Percentiles rank a stretch among this genome's conserved stretches.
These are phyloP conservation scores for Galerina sulciceps DNA, from an alignment of 768 basidiomycete species.

Conservation along the genomic window DNA sequence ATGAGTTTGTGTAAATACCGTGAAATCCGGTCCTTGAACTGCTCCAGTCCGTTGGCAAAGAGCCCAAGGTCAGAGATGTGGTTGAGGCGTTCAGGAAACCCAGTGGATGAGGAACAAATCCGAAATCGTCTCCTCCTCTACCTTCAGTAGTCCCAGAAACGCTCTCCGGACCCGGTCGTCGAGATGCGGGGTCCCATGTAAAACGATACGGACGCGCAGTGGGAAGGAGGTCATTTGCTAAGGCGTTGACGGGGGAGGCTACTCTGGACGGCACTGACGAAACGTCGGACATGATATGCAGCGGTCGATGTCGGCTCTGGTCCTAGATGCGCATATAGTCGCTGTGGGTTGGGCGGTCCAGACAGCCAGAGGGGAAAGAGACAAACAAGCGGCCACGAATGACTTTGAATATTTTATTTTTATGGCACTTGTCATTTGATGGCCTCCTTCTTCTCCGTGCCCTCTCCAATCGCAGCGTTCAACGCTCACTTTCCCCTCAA, in stretches of 20 bases:
- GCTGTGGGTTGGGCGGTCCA: background rate
- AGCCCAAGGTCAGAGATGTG: conserved; percentile 47
- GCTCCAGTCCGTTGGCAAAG: conserved; percentile 73
- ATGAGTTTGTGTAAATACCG: conserved; percentile 49
- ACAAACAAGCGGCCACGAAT: conserved; percentile 5
- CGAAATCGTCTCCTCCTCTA: conserved; percentile 64
- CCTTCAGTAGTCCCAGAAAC: conserved; percentile 76
- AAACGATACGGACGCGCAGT: conserved; percentile 71
- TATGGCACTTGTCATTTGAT: conserved; percentile 19
- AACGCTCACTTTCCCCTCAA: conserved; percentile 66
- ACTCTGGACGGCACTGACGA: conserved; percentile 63
- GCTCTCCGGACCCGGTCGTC: conserved; percentile 69
- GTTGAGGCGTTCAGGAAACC: conserved; percentile 56
- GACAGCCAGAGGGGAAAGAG: background rate
- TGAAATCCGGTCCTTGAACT: conserved; percentile 88
- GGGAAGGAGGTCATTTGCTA: conserved; percentile 34
- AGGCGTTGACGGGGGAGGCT: conserved; percentile 52
- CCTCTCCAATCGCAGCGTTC: conserved; percentile 47
- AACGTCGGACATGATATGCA: conserved; percentile 44
- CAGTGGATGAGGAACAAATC: conserved; percentile 52
- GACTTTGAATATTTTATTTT: conserved; percentile 17
- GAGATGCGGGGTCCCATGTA: conserved; percentile 69
- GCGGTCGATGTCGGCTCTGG: conserved; percentile 7
- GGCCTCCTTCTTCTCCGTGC: conserved; percentile 28
- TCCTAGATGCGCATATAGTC: conserved; percentile 16